Evolutionary conservation across 1,139 yeast genomes (phyloP).

Genomic region (Geotrichum bryndzae): DNA sequence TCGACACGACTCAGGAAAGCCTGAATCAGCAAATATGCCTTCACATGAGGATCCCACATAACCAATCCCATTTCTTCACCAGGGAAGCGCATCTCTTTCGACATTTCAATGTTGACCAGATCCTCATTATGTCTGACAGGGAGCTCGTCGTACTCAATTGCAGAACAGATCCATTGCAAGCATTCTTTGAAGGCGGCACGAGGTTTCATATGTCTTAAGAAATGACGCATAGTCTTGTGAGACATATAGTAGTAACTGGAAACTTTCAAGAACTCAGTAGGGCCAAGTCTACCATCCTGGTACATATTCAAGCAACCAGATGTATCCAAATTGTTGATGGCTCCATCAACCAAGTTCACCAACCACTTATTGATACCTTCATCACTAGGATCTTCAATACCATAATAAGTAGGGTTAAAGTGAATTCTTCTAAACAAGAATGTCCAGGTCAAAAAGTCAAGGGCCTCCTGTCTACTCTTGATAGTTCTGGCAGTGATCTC

Average conservation of each 20-base stretch:
- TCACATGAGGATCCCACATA: conserved; percentile 95
- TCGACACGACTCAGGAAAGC: conserved; percentile 81
- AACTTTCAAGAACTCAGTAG: conserved; percentile 81
- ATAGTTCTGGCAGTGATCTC: conserved; percentile 90
- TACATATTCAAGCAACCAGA: conserved; percentile 61
- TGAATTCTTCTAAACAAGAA: conserved; percentile 89
- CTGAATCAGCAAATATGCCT: conserved; percentile 76
- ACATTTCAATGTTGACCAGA: conserved; percentile 82
- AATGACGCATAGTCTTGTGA: conserved; percentile 75
- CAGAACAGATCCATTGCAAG: conserved; percentile 65
- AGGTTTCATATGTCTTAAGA: conserved; percentile 48
- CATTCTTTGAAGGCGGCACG: conserved; percentile 62
- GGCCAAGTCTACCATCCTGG: conserved; percentile 45
- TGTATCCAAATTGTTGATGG: conserved; percentile 60
- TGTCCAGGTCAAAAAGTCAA: conserved; percentile 93
- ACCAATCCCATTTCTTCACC: conserved; percentile 49
- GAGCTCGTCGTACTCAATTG: conserved; percentile 84
- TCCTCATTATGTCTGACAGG: conserved; percentile 97
- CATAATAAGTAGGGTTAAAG: conserved; percentile 92
- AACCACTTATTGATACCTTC: conserved; percentile 56
- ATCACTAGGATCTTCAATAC: conserved; percentile 63
- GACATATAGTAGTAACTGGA: conserved; percentile 91
- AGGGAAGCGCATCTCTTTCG: conserved; percentile 70
- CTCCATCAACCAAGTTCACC: conserved; percentile 62
- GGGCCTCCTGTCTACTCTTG: conserved; percentile 73